Conservation (phyloP, 345 rosid genomes). For the Aquilaria sinensis region DNA sequence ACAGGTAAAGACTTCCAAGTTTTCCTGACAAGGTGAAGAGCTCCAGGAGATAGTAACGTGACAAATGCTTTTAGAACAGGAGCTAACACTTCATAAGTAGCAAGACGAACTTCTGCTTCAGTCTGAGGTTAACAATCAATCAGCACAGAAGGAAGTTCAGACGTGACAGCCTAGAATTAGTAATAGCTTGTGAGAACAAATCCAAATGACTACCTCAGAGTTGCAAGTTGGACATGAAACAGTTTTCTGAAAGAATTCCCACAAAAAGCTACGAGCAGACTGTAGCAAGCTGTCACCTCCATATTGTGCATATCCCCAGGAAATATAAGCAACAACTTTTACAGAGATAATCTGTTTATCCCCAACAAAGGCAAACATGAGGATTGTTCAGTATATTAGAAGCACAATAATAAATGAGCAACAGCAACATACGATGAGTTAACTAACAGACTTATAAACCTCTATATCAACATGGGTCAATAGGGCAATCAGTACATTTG, state of each 20-base stretch:
- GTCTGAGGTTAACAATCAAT: slow-evolving; percentile 27
- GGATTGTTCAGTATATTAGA: background rate
- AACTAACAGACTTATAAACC: too few relatives aligned
- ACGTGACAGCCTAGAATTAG: slow-evolving; percentile 1
- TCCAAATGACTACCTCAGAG: slow-evolving; percentile 52
- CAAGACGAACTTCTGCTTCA: slow-evolving; percentile 69
- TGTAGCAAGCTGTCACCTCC: slow-evolving; percentile 35
- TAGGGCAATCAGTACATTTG: background rate
- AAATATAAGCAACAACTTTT: slow-evolving; percentile 52
- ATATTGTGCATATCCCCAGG: slow-evolving; percentile 46
- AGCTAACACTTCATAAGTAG: slow-evolving; percentile 74
- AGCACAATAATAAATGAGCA: background rate
- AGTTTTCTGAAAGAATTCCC: slow-evolving; percentile 59
- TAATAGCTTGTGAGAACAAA: slow-evolving; percentile 10
- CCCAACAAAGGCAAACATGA: slow-evolving; percentile 16
- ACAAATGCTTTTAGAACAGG: slow-evolving; percentile 46
- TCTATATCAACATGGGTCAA: too few relatives aligned
- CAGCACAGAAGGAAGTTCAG: background rate
- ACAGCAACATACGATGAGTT: background rate
- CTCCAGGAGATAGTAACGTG: slow-evolving; percentile 40
- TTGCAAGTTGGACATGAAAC: slow-evolving; percentile 37
- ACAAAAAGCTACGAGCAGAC: slow-evolving; percentile 43
- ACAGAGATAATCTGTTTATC: slow-evolving; percentile 50
- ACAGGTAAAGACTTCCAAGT: slow-evolving; percentile 25
- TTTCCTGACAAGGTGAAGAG: slow-evolving; percentile 40